Evolutionary conservation across 2,329 filamentous ascomycete genomes (phyloP), one percentile per base, ranked within the genome.

Genomic region (Monilinia aucupariae): DNA sequence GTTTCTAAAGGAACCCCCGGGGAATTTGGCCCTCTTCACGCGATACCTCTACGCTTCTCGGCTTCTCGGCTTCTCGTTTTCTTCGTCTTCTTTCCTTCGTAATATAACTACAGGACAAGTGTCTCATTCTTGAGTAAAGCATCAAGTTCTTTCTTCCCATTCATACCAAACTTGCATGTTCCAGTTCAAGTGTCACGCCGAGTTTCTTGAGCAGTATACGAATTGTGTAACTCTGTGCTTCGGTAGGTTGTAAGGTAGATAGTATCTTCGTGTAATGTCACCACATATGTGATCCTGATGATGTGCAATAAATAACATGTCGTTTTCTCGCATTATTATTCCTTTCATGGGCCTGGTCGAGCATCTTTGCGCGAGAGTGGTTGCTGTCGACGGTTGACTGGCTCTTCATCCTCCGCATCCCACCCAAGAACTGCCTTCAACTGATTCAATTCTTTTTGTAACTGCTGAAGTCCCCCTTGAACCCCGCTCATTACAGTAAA

Each of bases 401-500:
- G 30, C n/a, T 60, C 37, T 9, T 25, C 43, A 53, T 66, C 62
- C 13, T 67, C 66, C 53, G 62, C 64, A 32, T 66, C 66, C 50
- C 68, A 70, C 45, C 68, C 72, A n/a, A 71, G 55, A 37, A 64
- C 52, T 27, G 56, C 62, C 63, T 69, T 71, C 55, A 70, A 64
- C 30, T 60, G 56, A 54, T 67, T 67, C 43, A 72, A 47, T 39
- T 72, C 67, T 32, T 67, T 66, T 56, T 70, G 68, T 34, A 72
- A 48, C 45, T 69, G 55, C 52, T 68, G 64, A 45, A 72, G 68
- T 4, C 67, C 67, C 3, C 65, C 66, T 43, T 69, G 65, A 2
- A 71, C 32, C 20, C 68, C 68, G 59, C 64, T 66, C 15, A 71
- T 51, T 10, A 71, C 34, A n/a, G 64, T 63, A 61, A 65, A 68